Percentiles rank a stretch among this genome's conserved stretches.
Conservation (phyloP, 2,329 filamentous ascomycete species). For the Talaromyces verruculosus region DNA sequence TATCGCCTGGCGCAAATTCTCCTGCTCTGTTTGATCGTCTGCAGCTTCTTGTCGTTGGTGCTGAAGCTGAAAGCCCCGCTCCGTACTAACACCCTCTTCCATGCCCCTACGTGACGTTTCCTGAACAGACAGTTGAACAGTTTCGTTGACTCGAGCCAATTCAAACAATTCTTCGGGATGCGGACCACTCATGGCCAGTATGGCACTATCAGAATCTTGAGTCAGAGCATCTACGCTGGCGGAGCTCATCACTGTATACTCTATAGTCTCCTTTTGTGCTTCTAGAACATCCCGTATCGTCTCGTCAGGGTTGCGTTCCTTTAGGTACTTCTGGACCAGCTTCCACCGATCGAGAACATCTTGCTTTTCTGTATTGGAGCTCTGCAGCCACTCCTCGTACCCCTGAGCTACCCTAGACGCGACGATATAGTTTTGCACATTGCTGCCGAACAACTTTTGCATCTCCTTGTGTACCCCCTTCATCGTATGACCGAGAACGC, state of each 20-base stretch:
- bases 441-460: slow-evolving; percentile 66
- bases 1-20: neutral
- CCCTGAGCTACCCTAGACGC: slow-evolving; percentile 74
- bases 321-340: neutral
- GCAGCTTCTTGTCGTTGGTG: neutral
- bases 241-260: neutral
- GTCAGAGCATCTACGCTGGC: neutral
- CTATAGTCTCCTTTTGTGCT: neutral
- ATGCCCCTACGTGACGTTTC: neutral
- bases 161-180: neutral
- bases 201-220: neutral
- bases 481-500: slow-evolving; percentile 70
- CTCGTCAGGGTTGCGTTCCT: neutral
- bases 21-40: neutral
- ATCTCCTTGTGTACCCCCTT: slow-evolving; percentile 79
- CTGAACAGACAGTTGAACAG: neutral
- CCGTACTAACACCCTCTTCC: neutral
- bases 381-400: slow-evolving; percentile 13
- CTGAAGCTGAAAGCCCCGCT: neutral
- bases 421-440: slow-evolving; percentile 75
- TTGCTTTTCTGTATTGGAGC: slow-evolving; percentile 3
- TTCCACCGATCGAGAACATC: slow-evolving; percentile 10
- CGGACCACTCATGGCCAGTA: neutral
- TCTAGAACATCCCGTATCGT: neutral
- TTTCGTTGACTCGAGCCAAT: neutral